Evolutionary conservation across 2,329 filamentous ascomycete genomes (phyloP), one percentile per base, ranked within the genome.

Genomic region (Huntiella savannae): DNA sequence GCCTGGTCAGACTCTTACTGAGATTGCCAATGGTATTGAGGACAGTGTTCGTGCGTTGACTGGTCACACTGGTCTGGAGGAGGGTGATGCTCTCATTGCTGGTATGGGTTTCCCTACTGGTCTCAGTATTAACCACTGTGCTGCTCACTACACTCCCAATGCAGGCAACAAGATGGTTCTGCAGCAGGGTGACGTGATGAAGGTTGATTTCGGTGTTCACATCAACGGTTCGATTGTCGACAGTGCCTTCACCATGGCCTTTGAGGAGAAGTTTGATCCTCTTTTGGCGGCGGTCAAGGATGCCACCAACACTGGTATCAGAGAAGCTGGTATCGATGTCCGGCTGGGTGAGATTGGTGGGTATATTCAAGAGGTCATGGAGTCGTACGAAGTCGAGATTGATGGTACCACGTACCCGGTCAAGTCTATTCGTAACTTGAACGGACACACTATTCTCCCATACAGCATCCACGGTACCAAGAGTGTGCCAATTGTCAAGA

Each of bases 261-360:
- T 83, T 56, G 78, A 87, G 55, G 74, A 72, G 17, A 71, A 70
- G 52, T 87, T 84, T 60, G 79, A 87, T 59, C 79, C 79, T 56
- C 67, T 88, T 22, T 70, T 88, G 33, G 68, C 71, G 39, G 77
- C 82, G 3, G 82, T 86, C 49, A 76, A 75, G 61, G 81, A 75
- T 48, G 80, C 82, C 11, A 87, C 82, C 48, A 82, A 86, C 61
- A 92, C 87, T 53, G 88, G 88, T 57, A 73, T 95, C 33, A 74
- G 73, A 65, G 78, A 83, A 63, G 81, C 82, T 16, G 82, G 82
- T 53, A 85, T 86, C 55, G 82, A 87, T 57, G 80, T 82, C 36
- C 73, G 82, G 46, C 75, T 87, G 60, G 73, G 75, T 49, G 79
- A 84, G 52, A 75, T 84, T 50, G 78, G 79, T 45, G 76, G 72